A percentile compares a stretch with the other conserved stretches of the same genome.
phyloP scores from a whole-genome alignment of 2,329 filamentous ascomycete genomes.

The Aspergillus brasiliensis region DNA sequence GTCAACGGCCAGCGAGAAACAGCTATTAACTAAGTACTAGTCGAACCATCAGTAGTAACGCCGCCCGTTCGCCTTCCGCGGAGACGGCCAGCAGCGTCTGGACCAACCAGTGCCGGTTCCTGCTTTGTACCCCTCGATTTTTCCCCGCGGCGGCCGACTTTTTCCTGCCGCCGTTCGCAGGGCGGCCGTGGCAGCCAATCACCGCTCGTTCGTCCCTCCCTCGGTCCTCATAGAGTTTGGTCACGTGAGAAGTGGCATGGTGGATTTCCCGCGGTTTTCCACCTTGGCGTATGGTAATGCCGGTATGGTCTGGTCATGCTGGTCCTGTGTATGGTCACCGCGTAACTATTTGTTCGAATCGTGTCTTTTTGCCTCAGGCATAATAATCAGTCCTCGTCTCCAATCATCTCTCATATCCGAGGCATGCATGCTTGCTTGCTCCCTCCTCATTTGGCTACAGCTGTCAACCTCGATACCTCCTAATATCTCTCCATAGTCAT shows the following conservation, averaged over 20 bases:
- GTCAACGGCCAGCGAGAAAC: slow-evolving; percentile 11
- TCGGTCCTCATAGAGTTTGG: not conserved
- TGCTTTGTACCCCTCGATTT: not conserved
- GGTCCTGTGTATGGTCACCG: not conserved
- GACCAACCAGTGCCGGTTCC: not conserved
- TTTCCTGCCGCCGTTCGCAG: slow-evolving; percentile 11
- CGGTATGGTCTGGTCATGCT: not conserved
- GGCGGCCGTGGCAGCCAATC: slow-evolving; percentile 18
- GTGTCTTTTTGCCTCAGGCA: not conserved
- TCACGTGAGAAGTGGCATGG: not conserved
- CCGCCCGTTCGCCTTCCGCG: not conserved
- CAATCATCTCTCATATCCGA: too few species aligned
- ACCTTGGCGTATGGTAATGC: not conserved
- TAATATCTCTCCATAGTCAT: not conserved
- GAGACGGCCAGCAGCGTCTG: not conserved
- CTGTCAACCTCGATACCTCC: not conserved
- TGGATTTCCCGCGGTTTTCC: slow-evolving; percentile 4
- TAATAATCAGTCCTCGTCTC: too few species aligned
- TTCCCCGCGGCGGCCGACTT: slow-evolving; percentile 20
- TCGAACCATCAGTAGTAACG: not conserved
- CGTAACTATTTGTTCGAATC: not conserved
- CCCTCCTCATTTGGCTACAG: not conserved
- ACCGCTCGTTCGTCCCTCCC: slow-evolving; percentile 14
- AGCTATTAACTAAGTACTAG: not conserved
- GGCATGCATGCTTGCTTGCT: too few species aligned